Conservation (phyloP, 2,329 filamentous ascomycete species). For the Alternaria sp. region DNA sequence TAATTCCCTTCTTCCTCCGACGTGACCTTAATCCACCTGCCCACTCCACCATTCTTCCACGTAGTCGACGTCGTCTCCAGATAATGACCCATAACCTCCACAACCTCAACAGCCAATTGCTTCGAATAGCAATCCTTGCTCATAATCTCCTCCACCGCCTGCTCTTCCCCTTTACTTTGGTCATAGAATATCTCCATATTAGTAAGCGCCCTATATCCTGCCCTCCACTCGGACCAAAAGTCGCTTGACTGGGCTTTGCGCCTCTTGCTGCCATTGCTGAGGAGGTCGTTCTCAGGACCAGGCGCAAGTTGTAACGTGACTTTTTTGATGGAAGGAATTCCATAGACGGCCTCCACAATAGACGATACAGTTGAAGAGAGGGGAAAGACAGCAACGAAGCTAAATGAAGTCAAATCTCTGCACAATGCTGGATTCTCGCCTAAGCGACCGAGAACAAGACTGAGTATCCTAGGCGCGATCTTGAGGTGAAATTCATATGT, state of each 20-base stretch:
- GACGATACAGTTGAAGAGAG: constrained; percentile 66
- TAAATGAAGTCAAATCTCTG: constrained; percentile 57
- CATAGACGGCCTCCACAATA: constrained; percentile 36
- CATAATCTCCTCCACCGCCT: constrained; percentile 26
- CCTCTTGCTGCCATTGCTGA: constrained; percentile 49
- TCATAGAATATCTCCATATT: constrained; percentile 30
- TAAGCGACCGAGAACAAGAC: constrained; percentile 54
- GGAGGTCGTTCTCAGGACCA: constrained; percentile 49
- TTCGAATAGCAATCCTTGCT: constrained; percentile 37
- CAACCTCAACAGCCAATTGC: constrained; percentile 32
- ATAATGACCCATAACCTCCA: constrained; percentile 30
- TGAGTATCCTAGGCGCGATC: constrained; percentile 69
- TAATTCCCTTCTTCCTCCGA: not conserved
- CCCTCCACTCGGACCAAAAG: constrained; percentile 51
- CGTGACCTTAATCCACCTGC: constrained; percentile 35
- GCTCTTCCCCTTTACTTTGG: not conserved
- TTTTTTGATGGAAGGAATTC: constrained; percentile 42
- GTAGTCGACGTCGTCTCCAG: constrained; percentile 32
- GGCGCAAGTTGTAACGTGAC: constrained; percentile 56
- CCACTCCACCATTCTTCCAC: constrained; percentile 34
- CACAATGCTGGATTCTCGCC: constrained; percentile 35
- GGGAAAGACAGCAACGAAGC: constrained; percentile 71
- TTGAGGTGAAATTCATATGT: constrained; percentile 77
- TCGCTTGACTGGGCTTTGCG: constrained; percentile 55
- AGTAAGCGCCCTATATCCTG: constrained; percentile 40